Percentiles rank a stretch among this genome's conserved stretches.
Conservation (phyloP, 768 basidiomycete species). For the Cystoderma amianthinum region DNA sequence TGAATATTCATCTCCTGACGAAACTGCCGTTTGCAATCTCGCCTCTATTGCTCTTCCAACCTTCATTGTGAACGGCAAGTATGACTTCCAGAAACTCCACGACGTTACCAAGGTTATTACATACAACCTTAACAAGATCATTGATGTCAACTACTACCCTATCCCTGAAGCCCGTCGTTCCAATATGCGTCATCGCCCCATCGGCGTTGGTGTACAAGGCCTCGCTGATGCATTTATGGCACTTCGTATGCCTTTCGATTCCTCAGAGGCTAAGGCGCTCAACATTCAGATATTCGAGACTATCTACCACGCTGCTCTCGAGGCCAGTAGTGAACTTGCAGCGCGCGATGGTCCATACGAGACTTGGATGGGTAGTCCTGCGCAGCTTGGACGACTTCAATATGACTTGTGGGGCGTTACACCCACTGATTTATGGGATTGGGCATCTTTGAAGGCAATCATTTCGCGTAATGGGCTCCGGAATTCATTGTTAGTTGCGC, state of each 20-base stretch:
- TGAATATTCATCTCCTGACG: slow-evolving; percentile 95
- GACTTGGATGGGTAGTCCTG: slow-evolving; percentile 89
- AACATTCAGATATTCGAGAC: slow-evolving; percentile 98
- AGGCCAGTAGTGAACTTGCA: slow-evolving; percentile 87
- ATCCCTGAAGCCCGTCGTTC: slow-evolving; percentile 85
- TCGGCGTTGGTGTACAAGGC: slow-evolving; percentile 96
- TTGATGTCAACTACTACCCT: slow-evolving; percentile 95
- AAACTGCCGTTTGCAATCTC: slow-evolving; percentile 97
- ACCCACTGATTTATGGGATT: slow-evolving; percentile 90
- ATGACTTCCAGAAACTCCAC: slow-evolving; percentile 94
- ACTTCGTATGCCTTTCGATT: slow-evolving; percentile 93
- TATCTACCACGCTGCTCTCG: slow-evolving; percentile 92
- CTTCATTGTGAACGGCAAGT: slow-evolving; percentile 75
- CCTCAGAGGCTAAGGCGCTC: slow-evolving; percentile 74
- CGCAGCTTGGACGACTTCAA: slow-evolving; percentile 80
- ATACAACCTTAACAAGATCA: slow-evolving; percentile 89
- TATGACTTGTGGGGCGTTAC: slow-evolving; percentile 95
- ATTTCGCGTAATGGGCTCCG: slow-evolving; percentile 75
- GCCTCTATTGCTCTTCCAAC: slow-evolving; percentile 94
- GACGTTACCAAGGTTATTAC: slow-evolving; percentile 91
- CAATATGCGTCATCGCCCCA: slow-evolving; percentile 96
- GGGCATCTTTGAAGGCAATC: slow-evolving; percentile 80
- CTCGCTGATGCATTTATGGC: slow-evolving; percentile 98
- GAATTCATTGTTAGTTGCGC: slow-evolving; percentile 86
- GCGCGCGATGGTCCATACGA: slow-evolving; percentile 76